phyloP scores from a whole-genome alignment of 768 basidiomycete genomes.

The Trametes sanguinea region DNA sequence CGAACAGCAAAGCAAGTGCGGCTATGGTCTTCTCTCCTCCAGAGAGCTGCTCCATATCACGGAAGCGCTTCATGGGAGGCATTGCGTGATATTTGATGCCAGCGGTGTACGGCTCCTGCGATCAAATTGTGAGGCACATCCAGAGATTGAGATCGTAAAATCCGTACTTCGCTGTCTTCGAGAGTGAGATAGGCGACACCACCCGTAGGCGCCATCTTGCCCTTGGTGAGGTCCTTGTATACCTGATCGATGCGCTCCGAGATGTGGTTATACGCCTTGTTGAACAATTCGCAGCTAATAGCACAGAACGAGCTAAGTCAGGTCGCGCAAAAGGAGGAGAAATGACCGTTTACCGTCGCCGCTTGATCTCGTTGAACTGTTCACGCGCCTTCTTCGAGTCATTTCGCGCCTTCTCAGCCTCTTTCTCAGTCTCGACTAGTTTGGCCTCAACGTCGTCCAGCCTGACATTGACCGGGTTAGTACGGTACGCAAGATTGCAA shows the following conservation, averaged over 20 bases:
- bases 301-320: neutral
- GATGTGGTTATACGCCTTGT: slow-evolving; percentile 95
- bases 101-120: slow-evolving; percentile 76
- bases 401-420: slow-evolving; percentile 89
- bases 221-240: slow-evolving; percentile 97
- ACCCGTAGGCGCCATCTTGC: slow-evolving; percentile 89
- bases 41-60: slow-evolving; percentile 98
- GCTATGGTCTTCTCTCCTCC: slow-evolving; percentile 99
- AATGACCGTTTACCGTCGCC: slow-evolving; percentile 54
- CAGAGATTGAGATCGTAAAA: neutral
- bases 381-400: slow-evolving; percentile 91
- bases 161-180: slow-evolving; percentile 88
- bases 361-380: slow-evolving; percentile 85
- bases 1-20: slow-evolving; percentile 93
- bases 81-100: slow-evolving; percentile 99
- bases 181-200: slow-evolving; percentile 95
- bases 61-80: slow-evolving; percentile 99
- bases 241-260: slow-evolving; percentile 93
- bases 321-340: neutral
- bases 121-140: slow-evolving; percentile 8
- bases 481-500: neutral
- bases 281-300: slow-evolving; percentile 78
- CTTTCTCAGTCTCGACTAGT: slow-evolving; percentile 85
- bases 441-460: slow-evolving; percentile 85
- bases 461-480: slow-evolving; percentile 37